Conservation (phyloP, 2,329 filamentous ascomycete genomes). For the Claviceps purpurea region DNA sequence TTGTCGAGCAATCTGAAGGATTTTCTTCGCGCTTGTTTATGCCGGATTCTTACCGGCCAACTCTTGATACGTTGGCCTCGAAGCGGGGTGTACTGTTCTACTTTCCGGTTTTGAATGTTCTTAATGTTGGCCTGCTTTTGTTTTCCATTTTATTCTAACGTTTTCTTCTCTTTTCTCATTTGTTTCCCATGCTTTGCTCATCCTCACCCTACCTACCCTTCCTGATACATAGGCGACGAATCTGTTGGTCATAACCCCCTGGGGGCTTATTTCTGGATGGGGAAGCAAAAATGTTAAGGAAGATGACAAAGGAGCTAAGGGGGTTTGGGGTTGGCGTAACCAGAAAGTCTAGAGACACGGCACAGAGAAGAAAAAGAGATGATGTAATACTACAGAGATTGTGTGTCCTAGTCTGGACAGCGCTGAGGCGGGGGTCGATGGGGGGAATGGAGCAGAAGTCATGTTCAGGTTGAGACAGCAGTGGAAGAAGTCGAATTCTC, state of each 20-base stretch:
- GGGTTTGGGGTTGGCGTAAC: too few relatives aligned
- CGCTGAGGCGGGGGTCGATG: too few relatives aligned
- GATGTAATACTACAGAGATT: too few relatives aligned
- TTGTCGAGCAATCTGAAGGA: constrained; percentile 15
- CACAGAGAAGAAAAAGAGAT: too few relatives aligned
- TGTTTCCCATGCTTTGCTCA: neutral
- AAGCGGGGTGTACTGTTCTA: constrained; percentile 23
- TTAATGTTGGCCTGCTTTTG: constrained; percentile 8
- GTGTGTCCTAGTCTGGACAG: too few relatives aligned
- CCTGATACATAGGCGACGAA: constrained; percentile 1
- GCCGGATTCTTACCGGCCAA: constrained; percentile 15
- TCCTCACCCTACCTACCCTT: neutral
- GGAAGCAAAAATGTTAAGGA: neutral
- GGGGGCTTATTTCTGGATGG: neutral
- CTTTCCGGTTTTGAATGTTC: constrained; percentile 18
- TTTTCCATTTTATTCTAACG: neutral
- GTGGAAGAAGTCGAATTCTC: constrained; percentile 5
- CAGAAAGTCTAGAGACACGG: too few relatives aligned
- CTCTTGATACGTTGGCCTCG: constrained; percentile 17
- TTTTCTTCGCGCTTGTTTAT: constrained; percentile 21
- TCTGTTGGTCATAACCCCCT: neutral
- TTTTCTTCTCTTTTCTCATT: constrained; percentile 6
- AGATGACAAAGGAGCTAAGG: too few relatives aligned
- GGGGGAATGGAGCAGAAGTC: neutral
- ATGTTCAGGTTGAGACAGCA: constrained; percentile 7